These are phyloP conservation scores for Suillus ampliporus DNA, from an alignment of 768 basidiomycete genomes.

Conservation along the genomic window DNA sequence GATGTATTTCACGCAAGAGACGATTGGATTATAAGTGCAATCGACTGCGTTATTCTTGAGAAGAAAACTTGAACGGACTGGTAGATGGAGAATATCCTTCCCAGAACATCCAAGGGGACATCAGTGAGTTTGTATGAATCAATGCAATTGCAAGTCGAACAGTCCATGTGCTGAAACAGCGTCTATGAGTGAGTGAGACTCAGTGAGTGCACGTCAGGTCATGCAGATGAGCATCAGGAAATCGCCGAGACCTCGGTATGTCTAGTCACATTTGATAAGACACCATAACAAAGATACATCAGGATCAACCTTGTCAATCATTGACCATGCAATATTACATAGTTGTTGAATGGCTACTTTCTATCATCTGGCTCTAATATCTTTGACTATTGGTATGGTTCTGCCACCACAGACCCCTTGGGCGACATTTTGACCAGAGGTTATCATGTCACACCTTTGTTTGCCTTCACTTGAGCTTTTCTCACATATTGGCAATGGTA, in stretches of 20 bases:
- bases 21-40: no score
- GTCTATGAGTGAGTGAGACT: no score
- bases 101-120: no score
- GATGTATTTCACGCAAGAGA: no score
- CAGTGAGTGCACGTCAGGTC: no score
- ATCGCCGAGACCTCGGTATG: neutral
- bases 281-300: neutral
- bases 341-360: neutral
- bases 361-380: neutral
- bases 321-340: neutral
- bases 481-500: neutral
- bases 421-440: neutral
- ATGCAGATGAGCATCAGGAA: no score
- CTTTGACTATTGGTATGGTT: neutral
- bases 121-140: no score
- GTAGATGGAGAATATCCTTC: no score
- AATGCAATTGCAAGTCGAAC: no score
- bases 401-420: neutral
- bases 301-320: neutral
- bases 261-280: neutral
- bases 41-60: no score
- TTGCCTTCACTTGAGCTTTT: neutral
- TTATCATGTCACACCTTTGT: neutral
- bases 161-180: no score
- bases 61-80: no score